Conservation (phyloP, 306 rosid genomes). For the Citrullus mucosospermus region DNA sequence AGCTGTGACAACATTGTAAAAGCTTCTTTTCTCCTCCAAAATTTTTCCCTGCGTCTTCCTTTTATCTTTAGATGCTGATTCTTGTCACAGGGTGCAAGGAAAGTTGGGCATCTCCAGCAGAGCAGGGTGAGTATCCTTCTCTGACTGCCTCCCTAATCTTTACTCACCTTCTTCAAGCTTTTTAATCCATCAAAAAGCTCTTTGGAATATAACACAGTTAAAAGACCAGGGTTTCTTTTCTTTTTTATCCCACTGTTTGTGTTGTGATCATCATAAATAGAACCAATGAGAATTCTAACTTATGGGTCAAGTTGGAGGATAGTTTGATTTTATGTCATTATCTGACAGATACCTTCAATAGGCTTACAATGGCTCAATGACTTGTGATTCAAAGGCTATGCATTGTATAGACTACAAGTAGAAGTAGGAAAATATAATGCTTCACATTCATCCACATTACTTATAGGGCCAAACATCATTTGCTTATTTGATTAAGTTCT, state of each 20-base stretch:
- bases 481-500: not conserved
- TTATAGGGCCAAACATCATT: not conserved
- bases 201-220: not conserved
- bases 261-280: not conserved
- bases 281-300: not conserved
- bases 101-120: conserved; percentile 32
- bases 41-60: conserved; percentile 23
- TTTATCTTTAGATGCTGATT: conserved; percentile 22
- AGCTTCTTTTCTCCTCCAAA: conserved; percentile 32
- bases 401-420: not conserved
- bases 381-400: not conserved
- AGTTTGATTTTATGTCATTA: not conserved
- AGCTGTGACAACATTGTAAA: conserved; percentile 31
- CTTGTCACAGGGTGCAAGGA: conserved; percentile 53
- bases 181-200: not conserved
- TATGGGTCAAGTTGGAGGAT: not conserved
- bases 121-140: conserved; percentile 14
- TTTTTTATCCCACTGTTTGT: not conserved
- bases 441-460: not conserved
- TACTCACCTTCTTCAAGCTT: not conserved
- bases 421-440: not conserved
- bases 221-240: not conserved
- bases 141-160: not conserved
- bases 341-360: not conserved
- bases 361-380: not conserved